Evolutionary conservation across 768 basidiomycete genomes (phyloP).

Genomic region (Tubosaeta sp.): DNA sequence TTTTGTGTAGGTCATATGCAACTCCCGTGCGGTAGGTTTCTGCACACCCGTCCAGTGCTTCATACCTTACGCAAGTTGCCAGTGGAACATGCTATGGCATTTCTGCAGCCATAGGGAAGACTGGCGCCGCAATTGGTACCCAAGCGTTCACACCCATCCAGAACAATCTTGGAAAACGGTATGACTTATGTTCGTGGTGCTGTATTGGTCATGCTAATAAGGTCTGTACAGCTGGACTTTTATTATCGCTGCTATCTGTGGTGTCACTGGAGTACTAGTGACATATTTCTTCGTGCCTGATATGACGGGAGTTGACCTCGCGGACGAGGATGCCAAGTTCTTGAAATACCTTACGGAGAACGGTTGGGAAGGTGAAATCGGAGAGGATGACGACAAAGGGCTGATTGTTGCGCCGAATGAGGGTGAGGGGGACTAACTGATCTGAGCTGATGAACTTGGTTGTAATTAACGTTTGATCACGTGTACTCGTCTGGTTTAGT

Average conservation of each 20-base stretch:
- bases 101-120: conserved; percentile 63
- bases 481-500: background rate
- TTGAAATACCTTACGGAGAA: conserved; percentile 55
- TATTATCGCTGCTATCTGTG: conserved; percentile 66
- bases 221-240: conserved; percentile 51
- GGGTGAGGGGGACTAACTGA: too few species aligned
- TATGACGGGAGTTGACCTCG: conserved; percentile 62
- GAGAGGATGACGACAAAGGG: conserved; percentile 45
- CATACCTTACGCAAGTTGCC: background rate
- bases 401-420: conserved; percentile 17
- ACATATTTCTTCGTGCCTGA: conserved; percentile 69
- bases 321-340: conserved; percentile 61
- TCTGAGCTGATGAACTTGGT: conserved; percentile 8
- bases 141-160: conserved; percentile 71
- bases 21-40: conserved; percentile 53
- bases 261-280: conserved; percentile 55
- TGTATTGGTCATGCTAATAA: background rate
- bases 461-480: background rate
- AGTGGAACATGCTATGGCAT: conserved; percentile 70
- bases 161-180: conserved; percentile 61
- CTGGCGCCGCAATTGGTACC: conserved; percentile 69
- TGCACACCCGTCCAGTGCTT: background rate
- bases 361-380: conserved; percentile 63
- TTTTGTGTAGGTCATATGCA: conserved; percentile 47
- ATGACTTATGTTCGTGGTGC: conserved; percentile 10